Base-by-base conservation (phyloP, 306 rosid genomes). In the Medicago arabica region DNA sequence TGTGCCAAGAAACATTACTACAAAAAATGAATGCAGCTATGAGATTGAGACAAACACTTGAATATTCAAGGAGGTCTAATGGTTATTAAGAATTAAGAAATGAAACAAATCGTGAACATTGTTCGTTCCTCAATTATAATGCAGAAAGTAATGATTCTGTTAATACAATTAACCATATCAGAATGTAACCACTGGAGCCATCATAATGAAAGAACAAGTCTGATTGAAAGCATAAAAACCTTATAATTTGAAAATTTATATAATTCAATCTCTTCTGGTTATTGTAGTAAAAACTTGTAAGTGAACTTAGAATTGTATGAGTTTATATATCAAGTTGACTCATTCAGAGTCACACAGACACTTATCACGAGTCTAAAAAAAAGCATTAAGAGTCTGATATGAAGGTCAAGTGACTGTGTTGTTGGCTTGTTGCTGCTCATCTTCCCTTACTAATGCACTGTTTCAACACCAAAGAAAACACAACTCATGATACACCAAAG, bases 161-260 rank as follows among this genome's bases (percentile, higher is more conserved):
- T 62, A 53, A 62, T 21, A n/a, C 46, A 2, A 36, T 65, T 34
- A 34, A 36, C 39, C 60, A 62, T 7, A 47, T 50, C 58, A 31
- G 25, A 80, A 73, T 49, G 41, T 58, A 73, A 58, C 50, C 16
- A 67, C 14, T 57, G 53, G 14, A 39, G 67, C 44, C 34, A 34
- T 14, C 31, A 40, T 38, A 75, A 78, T 62, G 38, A 18, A 38
- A 67, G 49, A 51, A 57, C 36, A 78, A 67, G 61, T 55, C 40
- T 59, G 13, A 55, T 51, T 31, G 14, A 58, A 73, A 31, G 47
- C 38, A 68, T 49, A 57, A 67, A 68, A 74, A 41, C 43, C 8
- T 28, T 17, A 51, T 60, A 18, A 53, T 49, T 60, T 53, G 31
- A 64, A 61, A 78, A 78, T 60, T 66, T 43, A 60, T 51, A 25